Evolutionary conservation across 2,329 filamentous ascomycete species (phyloP).

Genomic region (Diplocarpon mali): DNA sequence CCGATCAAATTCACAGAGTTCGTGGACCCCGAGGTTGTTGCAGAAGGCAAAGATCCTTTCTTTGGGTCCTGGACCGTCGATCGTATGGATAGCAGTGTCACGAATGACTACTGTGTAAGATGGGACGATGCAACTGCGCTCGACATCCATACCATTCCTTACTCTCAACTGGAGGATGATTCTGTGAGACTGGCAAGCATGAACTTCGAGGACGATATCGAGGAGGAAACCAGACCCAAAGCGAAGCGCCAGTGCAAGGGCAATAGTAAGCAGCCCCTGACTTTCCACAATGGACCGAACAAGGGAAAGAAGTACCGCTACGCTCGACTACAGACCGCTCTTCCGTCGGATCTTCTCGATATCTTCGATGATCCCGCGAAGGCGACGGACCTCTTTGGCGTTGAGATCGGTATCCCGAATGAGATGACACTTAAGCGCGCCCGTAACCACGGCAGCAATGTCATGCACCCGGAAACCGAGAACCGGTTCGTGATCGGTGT

Average conservation of each 20-base stretch:
- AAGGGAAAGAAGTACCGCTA: slow-evolving; percentile 8
- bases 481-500: slow-evolving; percentile 45
- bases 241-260: neutral
- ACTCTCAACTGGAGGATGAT: slow-evolving; percentile 28
- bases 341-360: slow-evolving; percentile 20
- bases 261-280: neutral
- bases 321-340: slow-evolving; percentile 16
- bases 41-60: slow-evolving; percentile 3
- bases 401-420: slow-evolving; percentile 14
- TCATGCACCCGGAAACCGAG: slow-evolving; percentile 32
- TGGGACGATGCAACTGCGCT: slow-evolving; percentile 30
- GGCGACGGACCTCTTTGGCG: slow-evolving; percentile 12
- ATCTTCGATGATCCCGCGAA: slow-evolving; percentile 12
- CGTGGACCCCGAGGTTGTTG: slow-evolving; percentile 2
- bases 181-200: neutral
- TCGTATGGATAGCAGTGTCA: neutral
- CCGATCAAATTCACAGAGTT: neutral
- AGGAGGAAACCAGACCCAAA: neutral
- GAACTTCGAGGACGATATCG: too few relatives aligned
- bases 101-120: slow-evolving; percentile 7
- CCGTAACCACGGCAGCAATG: slow-evolving; percentile 24
- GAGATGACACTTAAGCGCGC: slow-evolving; percentile 14
- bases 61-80: slow-evolving; percentile 13
- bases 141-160: slow-evolving; percentile 33
- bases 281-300: neutral